Conservation (phyloP, 495 filamentous ascomycete genomes). For the Lentithecium fluviatile region DNA sequence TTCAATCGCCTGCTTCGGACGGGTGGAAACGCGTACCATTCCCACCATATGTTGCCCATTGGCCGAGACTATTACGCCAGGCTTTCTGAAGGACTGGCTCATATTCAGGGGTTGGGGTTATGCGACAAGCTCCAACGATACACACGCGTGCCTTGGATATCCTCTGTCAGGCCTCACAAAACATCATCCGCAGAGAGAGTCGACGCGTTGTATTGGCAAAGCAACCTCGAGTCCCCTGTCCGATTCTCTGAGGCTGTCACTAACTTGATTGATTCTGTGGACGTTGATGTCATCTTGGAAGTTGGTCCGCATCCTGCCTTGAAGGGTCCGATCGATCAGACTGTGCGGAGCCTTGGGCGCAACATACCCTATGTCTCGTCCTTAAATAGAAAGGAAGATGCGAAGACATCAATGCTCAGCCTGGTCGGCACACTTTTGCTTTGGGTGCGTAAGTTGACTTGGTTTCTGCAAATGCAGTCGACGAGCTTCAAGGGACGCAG, state of each 20-base stretch:
- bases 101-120: no score
- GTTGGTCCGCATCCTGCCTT: conserved; percentile 30
- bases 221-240: conserved; percentile 24
- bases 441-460: no score
- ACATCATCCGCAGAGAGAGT: neutral
- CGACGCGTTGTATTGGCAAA: conserved; percentile 13
- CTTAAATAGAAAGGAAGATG: no score
- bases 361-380: no score
- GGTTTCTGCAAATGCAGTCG: conserved; percentile 17
- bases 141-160: neutral
- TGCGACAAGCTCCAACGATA: neutral
- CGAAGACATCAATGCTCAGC: no score
- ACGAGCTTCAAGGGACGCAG: neutral
- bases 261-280: neutral
- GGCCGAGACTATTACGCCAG: conserved; percentile 5
- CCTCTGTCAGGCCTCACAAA: conserved; percentile 12
- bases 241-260: conserved; percentile 14
- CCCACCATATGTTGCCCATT: conserved; percentile 13
- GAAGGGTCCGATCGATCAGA: conserved; percentile 10
- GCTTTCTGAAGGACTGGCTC: no score
- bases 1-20: conserved; percentile 16
- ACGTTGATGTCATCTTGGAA: conserved; percentile 16
- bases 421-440: no score
- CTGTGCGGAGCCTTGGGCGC: no score
- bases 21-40: conserved; percentile 27